Evolutionary conservation across 2,329 filamentous ascomycete genomes (phyloP).

Genomic region (Pseudopyrenochaeta lycopersici): DNA sequence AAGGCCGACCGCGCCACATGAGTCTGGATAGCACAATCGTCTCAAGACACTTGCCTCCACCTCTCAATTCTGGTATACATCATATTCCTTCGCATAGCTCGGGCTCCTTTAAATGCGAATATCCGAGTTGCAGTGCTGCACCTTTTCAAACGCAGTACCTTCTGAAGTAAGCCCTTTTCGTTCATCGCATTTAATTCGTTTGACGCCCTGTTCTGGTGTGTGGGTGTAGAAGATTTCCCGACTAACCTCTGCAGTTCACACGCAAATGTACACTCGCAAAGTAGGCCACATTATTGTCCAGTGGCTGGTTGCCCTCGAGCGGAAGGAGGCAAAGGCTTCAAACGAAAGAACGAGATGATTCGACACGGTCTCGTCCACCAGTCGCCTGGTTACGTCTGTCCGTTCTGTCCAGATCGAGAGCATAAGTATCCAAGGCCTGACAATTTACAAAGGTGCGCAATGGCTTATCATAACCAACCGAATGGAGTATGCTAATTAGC

Average conservation of each 20-base stretch:
- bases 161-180: conserved; percentile 65
- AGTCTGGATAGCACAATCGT: conserved; percentile 42
- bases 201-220: no score
- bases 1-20: conserved; percentile 35
- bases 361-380: conserved; percentile 89
- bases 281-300: conserved; percentile 71
- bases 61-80: conserved; percentile 39
- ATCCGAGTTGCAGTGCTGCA: conserved; percentile 71
- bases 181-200: background rate
- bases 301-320: conserved; percentile 65
- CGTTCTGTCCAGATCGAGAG: conserved; percentile 92
- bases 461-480: background rate
- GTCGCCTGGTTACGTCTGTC: conserved; percentile 94
- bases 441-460: conserved; percentile 87
- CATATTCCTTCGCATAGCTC: conserved; percentile 38
- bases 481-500: background rate
- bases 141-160: conserved; percentile 82
- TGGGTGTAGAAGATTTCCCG: background rate
- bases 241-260: conserved; percentile 65
- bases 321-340: conserved; percentile 73
- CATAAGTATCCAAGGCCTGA: conserved; percentile 95
- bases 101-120: conserved; percentile 61
- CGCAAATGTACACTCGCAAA: conserved; percentile 72
- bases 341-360: conserved; percentile 76
- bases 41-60: conserved; percentile 43